Evolutionary conservation across 768 basidiomycete genomes (phyloP), one percentile per base, ranked within the genome.

Genomic region (Piloderma croceum): DNA sequence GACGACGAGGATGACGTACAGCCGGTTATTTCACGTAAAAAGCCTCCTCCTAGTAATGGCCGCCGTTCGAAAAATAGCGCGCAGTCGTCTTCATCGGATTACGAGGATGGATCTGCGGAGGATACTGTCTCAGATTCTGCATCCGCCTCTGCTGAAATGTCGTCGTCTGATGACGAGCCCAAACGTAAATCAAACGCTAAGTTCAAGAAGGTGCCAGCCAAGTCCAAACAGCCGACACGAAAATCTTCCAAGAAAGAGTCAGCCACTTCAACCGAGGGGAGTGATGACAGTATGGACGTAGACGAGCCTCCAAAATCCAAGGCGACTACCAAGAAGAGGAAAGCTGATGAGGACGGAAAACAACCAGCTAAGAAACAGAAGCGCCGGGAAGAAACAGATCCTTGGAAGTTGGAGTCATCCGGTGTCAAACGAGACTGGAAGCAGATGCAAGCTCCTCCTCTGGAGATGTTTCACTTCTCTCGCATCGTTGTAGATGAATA

Each of bases 401-500:
- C 85, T 6, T 89, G 91, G 87, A 81, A 81, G 41, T 76, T 93
- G 2, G 71, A 71, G 24, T 73, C 73, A 2, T 61, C 66, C 19
- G 60, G 66, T 1, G 89, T 90, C 10, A 69, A 73, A 52, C 70
- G 68, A 38, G 80, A 94, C 48, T 94, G 82, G 82, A 81, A 68
- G 6, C 64, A 79, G 52, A 85, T 92, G 80, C 73, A 78, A 38
- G 76, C 81, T 1, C 90, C 92, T 1, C 86, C 90, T 13, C 64
- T 96, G 38, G 90, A 94, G 61, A 83, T 91, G 72, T 96, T 97
- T 77, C 78, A 91, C 54, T 96, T 88, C 58, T 69, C 87, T 3
- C 83, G 92, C 5, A 76, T 86, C 21, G 84, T 97, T 37, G 81
- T 94, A 31, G 93, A 96, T 62, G 92, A 97, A 57, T 97, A 93